Conservation (phyloP, 768 basidiomycete species). For the Mycena belliarum region DNA sequence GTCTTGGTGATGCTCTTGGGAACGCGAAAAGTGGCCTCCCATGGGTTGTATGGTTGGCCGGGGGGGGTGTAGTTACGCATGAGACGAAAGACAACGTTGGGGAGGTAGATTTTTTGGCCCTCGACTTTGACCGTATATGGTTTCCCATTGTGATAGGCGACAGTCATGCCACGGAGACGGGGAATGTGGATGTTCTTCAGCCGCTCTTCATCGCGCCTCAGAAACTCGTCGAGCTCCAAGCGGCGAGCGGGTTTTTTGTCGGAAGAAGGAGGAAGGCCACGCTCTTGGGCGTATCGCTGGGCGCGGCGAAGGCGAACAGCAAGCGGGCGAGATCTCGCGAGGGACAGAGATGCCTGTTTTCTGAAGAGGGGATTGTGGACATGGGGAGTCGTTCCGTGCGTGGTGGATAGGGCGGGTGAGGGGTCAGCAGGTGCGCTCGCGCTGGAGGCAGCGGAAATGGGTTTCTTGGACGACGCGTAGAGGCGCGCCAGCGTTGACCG, state of each 20-base stretch:
- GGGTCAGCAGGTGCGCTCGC: background rate
- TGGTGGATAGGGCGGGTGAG: constrained; percentile 30
- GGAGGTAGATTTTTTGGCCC: constrained; percentile 85
- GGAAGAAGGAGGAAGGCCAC: constrained; percentile 62
- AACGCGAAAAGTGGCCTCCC: constrained; percentile 91
- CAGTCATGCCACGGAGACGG: constrained; percentile 66
- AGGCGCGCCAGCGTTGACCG: constrained; percentile 18
- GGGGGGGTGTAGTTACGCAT: constrained; percentile 79
- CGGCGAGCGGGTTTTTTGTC: constrained; percentile 21
- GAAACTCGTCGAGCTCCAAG: constrained; percentile 17
- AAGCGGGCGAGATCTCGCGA: constrained; percentile 70
- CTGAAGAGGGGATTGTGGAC: constrained; percentile 38
- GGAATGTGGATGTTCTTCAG: constrained; percentile 56
- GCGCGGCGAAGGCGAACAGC: constrained; percentile 72
- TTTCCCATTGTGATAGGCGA: constrained; percentile 40
- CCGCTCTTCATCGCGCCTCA: constrained; percentile 16
- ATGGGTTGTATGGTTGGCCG: constrained; percentile 88
- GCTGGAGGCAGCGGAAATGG: background rate
- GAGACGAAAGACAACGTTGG: constrained; percentile 81
- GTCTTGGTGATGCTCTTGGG: constrained; percentile 90
- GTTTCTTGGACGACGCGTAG: constrained; percentile 26
- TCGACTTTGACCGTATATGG: constrained; percentile 54
- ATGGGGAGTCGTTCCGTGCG: constrained; percentile 38
- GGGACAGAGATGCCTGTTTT: constrained; percentile 49
- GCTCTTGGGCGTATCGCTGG: constrained; percentile 40